These are phyloP conservation scores for Clonostachys byssicola DNA, from an alignment of 2,329 filamentous ascomycete species.

Conservation along the genomic window DNA sequence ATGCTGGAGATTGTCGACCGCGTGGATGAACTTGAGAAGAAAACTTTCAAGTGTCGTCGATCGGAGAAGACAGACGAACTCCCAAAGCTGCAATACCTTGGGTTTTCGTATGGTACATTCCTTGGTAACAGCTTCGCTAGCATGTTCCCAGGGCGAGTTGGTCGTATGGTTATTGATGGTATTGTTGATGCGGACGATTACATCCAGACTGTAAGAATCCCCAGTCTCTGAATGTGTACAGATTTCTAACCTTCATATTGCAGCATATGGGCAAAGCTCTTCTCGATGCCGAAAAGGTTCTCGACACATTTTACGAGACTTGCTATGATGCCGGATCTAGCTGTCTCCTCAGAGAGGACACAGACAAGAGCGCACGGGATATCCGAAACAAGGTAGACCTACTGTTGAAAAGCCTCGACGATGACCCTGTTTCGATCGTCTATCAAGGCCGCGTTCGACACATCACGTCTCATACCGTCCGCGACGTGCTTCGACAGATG, in stretches of 20 bases:
- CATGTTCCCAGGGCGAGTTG: constrained; percentile 28
- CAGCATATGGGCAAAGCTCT: constrained; percentile 20
- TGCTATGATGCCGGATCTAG: constrained; percentile 21
- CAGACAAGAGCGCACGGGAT: constrained; percentile 10
- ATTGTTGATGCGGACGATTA: constrained; percentile 31
- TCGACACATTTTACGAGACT: constrained; percentile 23
- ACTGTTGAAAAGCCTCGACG: constrained; percentile 19
- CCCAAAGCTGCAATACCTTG: constrained; percentile 37
- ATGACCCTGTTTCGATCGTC: background rate
- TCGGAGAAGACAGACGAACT: no score
- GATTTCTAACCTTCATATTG: background rate
- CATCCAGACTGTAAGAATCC: background rate
- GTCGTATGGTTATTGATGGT: constrained; percentile 33
- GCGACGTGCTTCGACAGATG: no score
- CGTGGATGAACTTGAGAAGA: constrained; percentile 23
- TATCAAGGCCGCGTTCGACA: no score
- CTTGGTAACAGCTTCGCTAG: constrained; percentile 27
- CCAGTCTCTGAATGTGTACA: no score
- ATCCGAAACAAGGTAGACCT: constrained; percentile 22
- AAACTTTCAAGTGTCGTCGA: background rate
- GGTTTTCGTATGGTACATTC: constrained; percentile 40
- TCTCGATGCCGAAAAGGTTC: constrained; percentile 26
- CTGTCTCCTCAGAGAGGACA: background rate
- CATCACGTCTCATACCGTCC: no score
- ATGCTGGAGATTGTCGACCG: constrained; percentile 34